These are phyloP conservation scores for Astraeus odoratus DNA, from an alignment of 768 basidiomycete genomes.

Conservation along the genomic window DNA sequence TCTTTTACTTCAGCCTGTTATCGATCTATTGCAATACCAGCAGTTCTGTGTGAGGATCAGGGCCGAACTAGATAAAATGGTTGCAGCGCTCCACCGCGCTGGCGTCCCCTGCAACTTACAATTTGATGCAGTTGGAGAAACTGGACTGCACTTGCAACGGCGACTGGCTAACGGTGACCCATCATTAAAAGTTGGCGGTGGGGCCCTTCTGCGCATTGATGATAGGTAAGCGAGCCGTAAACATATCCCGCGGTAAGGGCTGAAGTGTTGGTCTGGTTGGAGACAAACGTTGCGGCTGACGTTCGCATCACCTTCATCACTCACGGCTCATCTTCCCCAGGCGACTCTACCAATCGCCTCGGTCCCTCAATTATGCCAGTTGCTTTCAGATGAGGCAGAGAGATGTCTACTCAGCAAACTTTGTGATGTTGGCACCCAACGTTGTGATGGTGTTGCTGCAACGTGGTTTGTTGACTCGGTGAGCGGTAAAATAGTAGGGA, in stretches of 20 bases:
- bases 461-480: constrained; percentile 77
- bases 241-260: background rate
- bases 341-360: constrained; percentile 70
- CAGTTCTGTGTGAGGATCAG: constrained; percentile 63
- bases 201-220: constrained; percentile 64
- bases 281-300: constrained; percentile 75
- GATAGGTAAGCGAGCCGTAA: constrained; percentile 38
- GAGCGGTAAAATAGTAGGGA: constrained; percentile 55
- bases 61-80: constrained; percentile 47
- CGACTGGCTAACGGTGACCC: constrained; percentile 37
- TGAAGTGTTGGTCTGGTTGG: background rate
- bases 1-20: constrained; percentile 62
- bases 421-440: constrained; percentile 55
- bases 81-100: constrained; percentile 39
- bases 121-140: constrained; percentile 62
- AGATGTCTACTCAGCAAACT: constrained; percentile 61
- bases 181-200: constrained; percentile 52
- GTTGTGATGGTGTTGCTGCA: constrained; percentile 43
- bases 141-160: constrained; percentile 48
- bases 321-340: constrained; percentile 76
- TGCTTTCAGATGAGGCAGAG: constrained; percentile 75
- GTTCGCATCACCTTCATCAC: constrained; percentile 64
- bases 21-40: constrained; percentile 75
- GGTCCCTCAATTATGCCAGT: constrained; percentile 66
- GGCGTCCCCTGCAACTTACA: constrained; percentile 52